phyloP scores from a whole-genome alignment of 148 eudicot species.

The Agrostemma githago region DNA sequence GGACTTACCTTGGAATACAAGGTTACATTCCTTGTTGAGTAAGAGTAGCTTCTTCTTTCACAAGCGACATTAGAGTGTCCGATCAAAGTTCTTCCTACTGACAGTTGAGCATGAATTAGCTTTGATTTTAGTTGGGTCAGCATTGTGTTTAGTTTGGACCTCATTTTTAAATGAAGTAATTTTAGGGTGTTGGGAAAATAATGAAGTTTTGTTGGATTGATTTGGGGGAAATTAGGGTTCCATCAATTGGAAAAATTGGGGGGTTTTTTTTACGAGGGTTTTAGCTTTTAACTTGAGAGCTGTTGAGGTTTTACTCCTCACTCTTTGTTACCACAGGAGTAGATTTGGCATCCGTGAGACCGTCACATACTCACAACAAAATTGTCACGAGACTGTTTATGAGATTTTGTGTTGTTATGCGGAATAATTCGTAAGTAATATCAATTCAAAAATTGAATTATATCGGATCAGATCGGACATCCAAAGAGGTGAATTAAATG shows the following conservation, averaged over 20 bases:
- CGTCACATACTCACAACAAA: no score
- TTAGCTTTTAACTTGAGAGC: no score
- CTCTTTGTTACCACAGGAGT: no score
- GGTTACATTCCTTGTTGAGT: constrained; percentile 24
- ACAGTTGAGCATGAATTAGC: constrained; percentile 20
- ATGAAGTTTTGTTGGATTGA: constrained; percentile 1
- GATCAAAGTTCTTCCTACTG: constrained; percentile 23
- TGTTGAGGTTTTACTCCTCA: no score
- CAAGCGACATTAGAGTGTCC: constrained; percentile 2
- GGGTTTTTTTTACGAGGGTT: constrained; percentile 16
- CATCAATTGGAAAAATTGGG: neutral
- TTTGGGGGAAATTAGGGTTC: constrained; percentile 6
- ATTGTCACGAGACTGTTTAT: no score
- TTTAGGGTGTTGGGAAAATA: neutral
- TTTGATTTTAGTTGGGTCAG: constrained; percentile 23
- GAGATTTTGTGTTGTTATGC: no score
- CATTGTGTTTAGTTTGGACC: constrained; percentile 16
- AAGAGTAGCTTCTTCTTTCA: constrained; percentile 28
- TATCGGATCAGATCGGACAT: no score
- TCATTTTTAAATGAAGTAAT: constrained; percentile 21
- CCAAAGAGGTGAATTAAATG: no score
- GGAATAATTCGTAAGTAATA: no score
- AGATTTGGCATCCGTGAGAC: no score
- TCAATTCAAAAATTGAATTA: no score
- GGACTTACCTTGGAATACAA: constrained; percentile 74